These are phyloP conservation scores for Hanseniaspora meyeri DNA, from an alignment of 805 yeast species.

Conservation along the genomic window DNA sequence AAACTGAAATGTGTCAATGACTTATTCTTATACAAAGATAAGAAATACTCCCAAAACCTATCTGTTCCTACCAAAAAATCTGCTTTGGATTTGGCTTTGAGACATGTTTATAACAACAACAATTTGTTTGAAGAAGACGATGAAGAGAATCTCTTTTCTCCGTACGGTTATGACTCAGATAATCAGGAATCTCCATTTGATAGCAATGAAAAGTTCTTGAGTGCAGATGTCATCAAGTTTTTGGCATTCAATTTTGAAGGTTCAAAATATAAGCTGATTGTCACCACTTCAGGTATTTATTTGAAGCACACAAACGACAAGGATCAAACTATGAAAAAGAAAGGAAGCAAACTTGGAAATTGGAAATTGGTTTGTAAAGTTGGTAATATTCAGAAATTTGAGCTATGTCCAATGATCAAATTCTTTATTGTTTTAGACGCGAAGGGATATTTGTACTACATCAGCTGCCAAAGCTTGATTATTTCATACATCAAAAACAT, in stretches of 20 bases:
- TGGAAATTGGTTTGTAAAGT: slow-evolving; percentile 53
- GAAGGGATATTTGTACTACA: slow-evolving; percentile 42
- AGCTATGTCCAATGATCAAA: slow-evolving; percentile 36
- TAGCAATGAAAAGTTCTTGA: slow-evolving; percentile 21
- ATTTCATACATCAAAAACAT: slow-evolving; percentile 40
- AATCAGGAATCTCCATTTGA: slow-evolving; percentile 23
- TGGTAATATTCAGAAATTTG: slow-evolving; percentile 43
- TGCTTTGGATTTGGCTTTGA: slow-evolving; percentile 36
- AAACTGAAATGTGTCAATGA: slow-evolving; percentile 42
- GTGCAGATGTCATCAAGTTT: slow-evolving; percentile 34
- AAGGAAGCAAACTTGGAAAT: slow-evolving; percentile 9
- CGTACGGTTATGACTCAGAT: slow-evolving; percentile 15
- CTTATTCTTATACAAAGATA: slow-evolving; percentile 52
- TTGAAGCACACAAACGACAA: slow-evolving; percentile 27
- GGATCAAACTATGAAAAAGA: slow-evolving; percentile 6
- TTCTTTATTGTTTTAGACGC: slow-evolving; percentile 49
- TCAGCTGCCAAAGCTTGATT: slow-evolving; percentile 49
- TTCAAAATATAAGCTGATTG: slow-evolving; percentile 40
- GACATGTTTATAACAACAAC: slow-evolving; percentile 13
- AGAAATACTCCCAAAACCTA: slow-evolving; percentile 37
- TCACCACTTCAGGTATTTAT: slow-evolving; percentile 53
- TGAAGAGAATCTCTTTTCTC: neutral
- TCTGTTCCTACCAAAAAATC: slow-evolving; percentile 44
- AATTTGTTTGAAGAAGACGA: slow-evolving; percentile 20
- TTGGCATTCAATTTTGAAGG: slow-evolving; percentile 36